Percentiles rank a stretch among this genome's conserved stretches.
These are phyloP conservation scores for Psilocybe tampanensis DNA, from an alignment of 768 basidiomycete species.

Conservation along the genomic window DNA sequence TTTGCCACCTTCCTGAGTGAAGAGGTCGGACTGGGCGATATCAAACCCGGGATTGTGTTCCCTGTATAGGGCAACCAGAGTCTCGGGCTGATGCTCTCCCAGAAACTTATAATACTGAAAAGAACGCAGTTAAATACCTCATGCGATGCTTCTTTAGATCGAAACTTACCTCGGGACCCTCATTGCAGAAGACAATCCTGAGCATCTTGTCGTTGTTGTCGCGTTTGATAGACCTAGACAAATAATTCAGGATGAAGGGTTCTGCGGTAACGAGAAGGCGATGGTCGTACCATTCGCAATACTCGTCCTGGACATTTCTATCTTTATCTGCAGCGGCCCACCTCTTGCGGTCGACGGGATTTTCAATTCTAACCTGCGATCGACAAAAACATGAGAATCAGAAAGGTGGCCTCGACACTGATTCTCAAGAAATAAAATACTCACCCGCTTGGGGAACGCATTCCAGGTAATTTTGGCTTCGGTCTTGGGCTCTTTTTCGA, in stretches of 20 bases:
- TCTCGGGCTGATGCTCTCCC: background rate
- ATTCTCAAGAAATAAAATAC: background rate
- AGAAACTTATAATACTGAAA: slow-evolving; percentile 5
- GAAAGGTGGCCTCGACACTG: no score
- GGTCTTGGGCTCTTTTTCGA: background rate
- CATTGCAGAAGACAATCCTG: slow-evolving; percentile 2
- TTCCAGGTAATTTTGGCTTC: slow-evolving; percentile 2
- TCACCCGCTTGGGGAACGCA: slow-evolving; percentile 1
- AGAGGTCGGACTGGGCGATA: background rate
- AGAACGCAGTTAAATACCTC: background rate
- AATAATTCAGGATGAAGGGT: no score
- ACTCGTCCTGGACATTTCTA: slow-evolving; percentile 3
- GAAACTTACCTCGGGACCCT: slow-evolving; percentile 1
- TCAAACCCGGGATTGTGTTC: slow-evolving; percentile 1
- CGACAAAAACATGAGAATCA: background rate
- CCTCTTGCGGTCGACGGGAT: background rate
- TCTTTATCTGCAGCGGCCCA: background rate
- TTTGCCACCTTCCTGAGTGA: background rate
- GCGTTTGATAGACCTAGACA: slow-evolving; percentile 1
- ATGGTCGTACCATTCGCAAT: slow-evolving; percentile 1
- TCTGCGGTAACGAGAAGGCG: no score
- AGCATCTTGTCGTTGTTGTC: background rate
- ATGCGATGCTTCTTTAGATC: background rate
- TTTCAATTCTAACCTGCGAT: background rate
- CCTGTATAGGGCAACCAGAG: background rate